Conservation (phyloP, 1,139 yeast genomes). For the Pichia sp. region DNA sequence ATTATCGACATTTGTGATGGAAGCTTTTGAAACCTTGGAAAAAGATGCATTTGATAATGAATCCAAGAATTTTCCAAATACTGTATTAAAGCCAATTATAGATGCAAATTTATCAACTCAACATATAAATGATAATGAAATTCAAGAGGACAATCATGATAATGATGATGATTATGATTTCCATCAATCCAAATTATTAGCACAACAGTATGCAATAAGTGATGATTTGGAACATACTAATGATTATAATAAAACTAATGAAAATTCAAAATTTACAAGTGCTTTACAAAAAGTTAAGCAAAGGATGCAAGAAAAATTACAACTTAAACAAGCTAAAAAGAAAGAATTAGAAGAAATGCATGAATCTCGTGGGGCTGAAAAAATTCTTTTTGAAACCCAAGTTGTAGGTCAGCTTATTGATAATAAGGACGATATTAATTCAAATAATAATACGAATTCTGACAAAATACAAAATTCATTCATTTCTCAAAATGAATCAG, state of each 20-base stretch:
- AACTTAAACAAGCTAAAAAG: too few relatives aligned
- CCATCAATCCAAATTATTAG: conserved; percentile 9
- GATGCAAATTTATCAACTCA: not conserved
- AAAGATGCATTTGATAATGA: not conserved
- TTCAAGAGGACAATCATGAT: not conserved
- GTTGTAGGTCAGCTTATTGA: not conserved
- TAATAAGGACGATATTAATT: not conserved
- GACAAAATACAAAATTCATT: too few relatives aligned
- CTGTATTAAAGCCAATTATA: not conserved
- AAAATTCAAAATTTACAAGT: not conserved
- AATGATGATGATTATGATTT: conserved; percentile 9
- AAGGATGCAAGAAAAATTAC: conserved; percentile 1
- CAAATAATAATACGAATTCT: too few relatives aligned
- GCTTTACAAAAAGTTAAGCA: conserved; percentile 7
- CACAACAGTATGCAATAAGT: conserved; percentile 8
- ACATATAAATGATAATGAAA: not conserved
- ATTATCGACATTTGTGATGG: too few relatives aligned
- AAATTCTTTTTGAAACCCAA: too few relatives aligned
- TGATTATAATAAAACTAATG: not conserved
- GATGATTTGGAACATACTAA: conserved; percentile 1
- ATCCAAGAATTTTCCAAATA: not conserved
- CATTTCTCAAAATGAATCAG: not conserved
- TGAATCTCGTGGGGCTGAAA: too few relatives aligned
- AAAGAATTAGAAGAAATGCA: too few relatives aligned
- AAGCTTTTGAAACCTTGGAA: too few relatives aligned